A percentile compares a stretch with the other conserved stretches of the same genome.
phyloP scores from a whole-genome alignment of 2,329 filamentous ascomycete genomes.

The Graphiopsis chlorocephala region DNA sequence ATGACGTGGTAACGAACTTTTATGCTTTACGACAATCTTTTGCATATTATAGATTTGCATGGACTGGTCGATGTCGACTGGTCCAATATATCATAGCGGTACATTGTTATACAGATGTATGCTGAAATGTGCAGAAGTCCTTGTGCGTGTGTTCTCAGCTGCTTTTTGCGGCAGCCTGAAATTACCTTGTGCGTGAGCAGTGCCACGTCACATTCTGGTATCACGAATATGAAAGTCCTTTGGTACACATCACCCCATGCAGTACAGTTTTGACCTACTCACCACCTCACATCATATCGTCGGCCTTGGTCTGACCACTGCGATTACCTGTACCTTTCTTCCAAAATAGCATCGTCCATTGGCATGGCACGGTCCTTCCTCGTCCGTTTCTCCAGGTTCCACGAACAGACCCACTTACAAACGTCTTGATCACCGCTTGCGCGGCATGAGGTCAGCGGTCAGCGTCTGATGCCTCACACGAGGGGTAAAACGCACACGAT shows the following conservation, averaged over 20 bases:
- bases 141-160: background rate
- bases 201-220: background rate
- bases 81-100: background rate
- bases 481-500: background rate
- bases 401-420: background rate
- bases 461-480: background rate
- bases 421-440: background rate
- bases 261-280: background rate
- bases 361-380: background rate
- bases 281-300: background rate
- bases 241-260: background rate
- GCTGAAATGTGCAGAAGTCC: background rate
- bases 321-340: background rate
- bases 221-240: background rate
- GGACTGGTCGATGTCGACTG: background rate
- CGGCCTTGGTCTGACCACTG: background rate
- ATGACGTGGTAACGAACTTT: constrained; percentile 24
- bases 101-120: background rate
- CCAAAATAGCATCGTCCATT: background rate
- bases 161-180: background rate
- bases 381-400: background rate
- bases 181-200: background rate
- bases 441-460: background rate
- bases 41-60: constrained; percentile 1
- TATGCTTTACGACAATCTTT: constrained; percentile 6